Percentiles rank a stretch among this genome's conserved stretches.
These are phyloP conservation scores for Botrytis porri DNA, from an alignment of 2,329 filamentous ascomycete genomes.

Conservation along the genomic window DNA sequence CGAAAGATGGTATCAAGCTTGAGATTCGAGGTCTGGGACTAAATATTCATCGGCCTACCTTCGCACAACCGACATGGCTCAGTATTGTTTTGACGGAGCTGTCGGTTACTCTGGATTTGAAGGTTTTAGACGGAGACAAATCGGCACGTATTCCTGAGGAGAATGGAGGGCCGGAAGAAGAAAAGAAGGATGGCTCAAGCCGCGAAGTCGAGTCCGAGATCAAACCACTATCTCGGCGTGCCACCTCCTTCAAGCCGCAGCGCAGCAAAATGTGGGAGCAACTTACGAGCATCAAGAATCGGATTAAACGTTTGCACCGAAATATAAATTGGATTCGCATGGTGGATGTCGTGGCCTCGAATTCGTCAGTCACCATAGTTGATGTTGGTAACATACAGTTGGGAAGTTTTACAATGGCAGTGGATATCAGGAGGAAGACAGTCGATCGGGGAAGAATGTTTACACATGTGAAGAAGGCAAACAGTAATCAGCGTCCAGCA, in stretches of 20 bases:
- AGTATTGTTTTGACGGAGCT: conserved; percentile 86
- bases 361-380: conserved; percentile 71
- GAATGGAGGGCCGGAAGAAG: conserved; percentile 32
- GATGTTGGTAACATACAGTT: conserved; percentile 84
- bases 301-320: conserved; percentile 79
- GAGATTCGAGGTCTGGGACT: conserved; percentile 87
- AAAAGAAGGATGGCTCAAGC: conserved; percentile 25
- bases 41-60: conserved; percentile 87
- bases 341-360: conserved; percentile 83
- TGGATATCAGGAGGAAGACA: conserved; percentile 89
- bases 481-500: conserved; percentile 67
- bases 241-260: conserved; percentile 36
- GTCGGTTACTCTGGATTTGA: conserved; percentile 76
- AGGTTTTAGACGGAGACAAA: conserved; percentile 54
- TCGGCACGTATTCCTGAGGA: conserved; percentile 27
- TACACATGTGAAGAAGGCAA: conserved; percentile 68
- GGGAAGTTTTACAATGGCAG: conserved; percentile 77
- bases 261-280: conserved; percentile 77
- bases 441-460: conserved; percentile 89
- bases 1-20: conserved; percentile 82
- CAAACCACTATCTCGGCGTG: conserved; percentile 27
- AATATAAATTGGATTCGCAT: conserved; percentile 85
- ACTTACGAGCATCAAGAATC: conserved; percentile 76
- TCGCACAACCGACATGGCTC: conserved; percentile 94
- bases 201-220: conserved; percentile 26